Evolutionary conservation across 2,329 filamentous ascomycete species (phyloP).

Genomic region (Aspergillus tubingensis): DNA sequence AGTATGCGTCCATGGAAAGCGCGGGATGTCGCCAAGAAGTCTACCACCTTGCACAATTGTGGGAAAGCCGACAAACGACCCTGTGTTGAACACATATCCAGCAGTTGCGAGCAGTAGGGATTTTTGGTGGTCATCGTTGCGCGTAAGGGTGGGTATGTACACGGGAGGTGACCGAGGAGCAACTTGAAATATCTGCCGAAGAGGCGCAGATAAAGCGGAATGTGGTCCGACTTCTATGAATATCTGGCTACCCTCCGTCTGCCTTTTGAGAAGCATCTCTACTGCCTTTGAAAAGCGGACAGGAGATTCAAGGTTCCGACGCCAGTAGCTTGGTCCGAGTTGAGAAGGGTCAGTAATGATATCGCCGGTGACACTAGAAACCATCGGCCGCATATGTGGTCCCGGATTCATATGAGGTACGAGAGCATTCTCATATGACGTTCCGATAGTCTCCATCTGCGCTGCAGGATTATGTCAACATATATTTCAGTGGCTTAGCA

Average conservation of each 20-base stretch:
- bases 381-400: conserved; percentile 7
- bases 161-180: background rate
- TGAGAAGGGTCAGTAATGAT: background rate
- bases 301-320: conserved; percentile 22
- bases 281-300: conserved; percentile 23
- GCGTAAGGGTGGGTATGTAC: conserved; percentile 11
- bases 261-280: background rate
- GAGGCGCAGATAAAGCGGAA: conserved; percentile 36
- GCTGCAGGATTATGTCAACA: background rate
- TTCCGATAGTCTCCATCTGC: conserved; percentile 8
- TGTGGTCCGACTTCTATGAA: conserved; percentile 40
- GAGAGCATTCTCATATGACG: background rate
- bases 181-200: conserved; percentile 19
- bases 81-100: conserved; percentile 15
- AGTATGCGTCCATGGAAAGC: conserved; percentile 27
- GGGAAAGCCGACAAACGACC: conserved; percentile 2
- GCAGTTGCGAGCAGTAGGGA: conserved; percentile 25
- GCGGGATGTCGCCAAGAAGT: conserved; percentile 23
- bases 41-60: conserved; percentile 1
- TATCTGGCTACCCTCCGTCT: conserved; percentile 13
- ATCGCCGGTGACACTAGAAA: conserved; percentile 6
- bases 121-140: conserved; percentile 8
- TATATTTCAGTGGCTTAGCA: background rate
- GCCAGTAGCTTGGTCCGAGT: conserved; percentile 9
- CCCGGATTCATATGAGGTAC: background rate